Evolutionary conservation across 345 rosid species (phyloP), one percentile per base, ranked within the genome.

Genomic region (Eutrema heterophyllum): DNA sequence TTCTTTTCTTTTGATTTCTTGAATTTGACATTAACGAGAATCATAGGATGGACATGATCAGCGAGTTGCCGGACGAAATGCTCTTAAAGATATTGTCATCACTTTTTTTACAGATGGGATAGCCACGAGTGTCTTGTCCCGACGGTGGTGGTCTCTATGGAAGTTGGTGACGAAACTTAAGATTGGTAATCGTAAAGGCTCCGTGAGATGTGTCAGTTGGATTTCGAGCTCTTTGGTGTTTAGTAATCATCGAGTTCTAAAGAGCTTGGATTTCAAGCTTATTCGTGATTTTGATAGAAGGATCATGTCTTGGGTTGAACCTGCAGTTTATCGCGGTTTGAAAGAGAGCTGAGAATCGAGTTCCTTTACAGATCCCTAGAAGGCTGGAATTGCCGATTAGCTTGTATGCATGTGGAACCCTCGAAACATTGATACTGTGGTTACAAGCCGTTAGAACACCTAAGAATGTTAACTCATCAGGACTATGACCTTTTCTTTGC

Each of bases 371-470:
- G 2, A 36, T 10, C 15, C 21, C 3, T 58, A 15, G 1, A 21
- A 21, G 24, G 24, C 24, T 21, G 24, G 15, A 16, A 49, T 62
- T 40, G 26, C 27, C 62, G 27, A 16, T 14, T 33, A 56, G 21
- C 43, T 56, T 56, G 14, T 56, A 8, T 56, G 13, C 43, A 9
- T 56, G 62, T 33, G 27, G 62, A 36, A 56, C 43, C 62, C 43
- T 56, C 24, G 27, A 56, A 56, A 35, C 62, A 27, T 56, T 56
- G 62, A 56, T 9, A 56, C 63, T 57, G 71, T 89, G 96, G 74
- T 78, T 80, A 49, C 92, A 89, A 13, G 87, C 92, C 65, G 72
- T 83, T 70, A 89, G 76, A 58, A 89, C 68, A 56, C 88, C 88
- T 57, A 84, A 69, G 72, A 83, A 86, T 60, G 92, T 89, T 68